Base-by-base conservation (phyloP, 768 basidiomycete genomes). In the Flagelloscypha sp. region DNA sequence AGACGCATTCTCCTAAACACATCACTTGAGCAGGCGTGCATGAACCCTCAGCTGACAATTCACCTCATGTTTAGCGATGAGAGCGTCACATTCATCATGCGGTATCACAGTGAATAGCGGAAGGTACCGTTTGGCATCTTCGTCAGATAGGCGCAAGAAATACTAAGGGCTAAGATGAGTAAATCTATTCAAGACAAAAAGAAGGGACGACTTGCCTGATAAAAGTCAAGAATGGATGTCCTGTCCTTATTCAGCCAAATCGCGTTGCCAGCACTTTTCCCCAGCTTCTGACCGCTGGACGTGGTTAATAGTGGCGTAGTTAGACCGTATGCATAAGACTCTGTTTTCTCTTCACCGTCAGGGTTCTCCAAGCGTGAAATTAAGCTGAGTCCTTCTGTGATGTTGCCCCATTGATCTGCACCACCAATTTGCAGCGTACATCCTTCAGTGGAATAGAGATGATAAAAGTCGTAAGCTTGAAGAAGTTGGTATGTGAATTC, bases 361-460 rank as follows among this genome's bases (percentile, higher is more conserved):
- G 24, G 35, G 42, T 40, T 53, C 44, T 38, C 38, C 33, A 70
- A 61, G 33, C 79, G 77, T 36, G 76, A 72, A 49, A 98, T 93
- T 38, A 99, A 73, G 37, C 97, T 90, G 22, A 97, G 66, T 15
- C 95, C 95, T 18, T 88, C 85, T 20, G 94, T 61, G 44, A 99
- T 97, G 53, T 99, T 99, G 11, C 95, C 95, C 86, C 92, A 95
- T 56, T 99, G 95, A 56, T 99, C 95, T 0, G 90, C 93, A 7
- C 95, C 95, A 32, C 95, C 95, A 27, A 98, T 62, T 57, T 99
- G 95, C 27, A 95, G 73, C 10, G 74, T 72, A 56, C 94, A 97
- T 4, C 65, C 66, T 35, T 72, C 65, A 15, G 69, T 55, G 44
- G 67, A 65, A 53, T 84, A 62, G 7, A 99, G 69, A 47, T 79